These are phyloP conservation scores for Podaxis sp. DNA, from an alignment of 768 basidiomycete genomes.

Conservation along the genomic window DNA sequence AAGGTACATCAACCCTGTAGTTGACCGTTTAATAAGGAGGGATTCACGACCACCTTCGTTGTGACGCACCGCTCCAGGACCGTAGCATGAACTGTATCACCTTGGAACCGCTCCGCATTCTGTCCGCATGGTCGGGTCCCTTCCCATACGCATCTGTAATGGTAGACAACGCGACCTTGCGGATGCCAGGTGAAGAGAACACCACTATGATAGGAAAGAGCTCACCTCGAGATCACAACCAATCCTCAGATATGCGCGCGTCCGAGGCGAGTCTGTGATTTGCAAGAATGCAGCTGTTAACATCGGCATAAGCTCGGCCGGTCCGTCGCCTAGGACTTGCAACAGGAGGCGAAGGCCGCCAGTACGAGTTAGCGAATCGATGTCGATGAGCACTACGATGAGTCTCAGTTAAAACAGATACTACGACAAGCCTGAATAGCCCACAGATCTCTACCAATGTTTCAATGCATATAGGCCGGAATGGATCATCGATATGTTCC, in stretches of 20 bases:
- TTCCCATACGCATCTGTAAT: constrained; percentile 94
- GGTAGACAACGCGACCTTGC: constrained; percentile 77
- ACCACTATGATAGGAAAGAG: not conserved
- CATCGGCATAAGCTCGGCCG: constrained; percentile 72
- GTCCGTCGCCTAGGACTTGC: constrained; percentile 87
- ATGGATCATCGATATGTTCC: constrained; percentile 88
- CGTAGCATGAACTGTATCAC: constrained; percentile 81
- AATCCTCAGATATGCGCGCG: constrained; percentile 69
- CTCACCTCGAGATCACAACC: constrained; percentile 88
- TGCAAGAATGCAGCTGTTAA: constrained; percentile 78
- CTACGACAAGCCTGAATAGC: constrained; percentile 21
- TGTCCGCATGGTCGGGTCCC: constrained; percentile 70
- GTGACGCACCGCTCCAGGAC: constrained; percentile 84
- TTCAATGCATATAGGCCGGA: constrained; percentile 76
- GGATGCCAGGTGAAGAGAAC: not conserved
- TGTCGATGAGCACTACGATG: constrained; percentile 76
- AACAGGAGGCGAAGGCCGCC: constrained; percentile 86
- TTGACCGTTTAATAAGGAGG: not conserved
- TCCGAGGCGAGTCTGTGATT: constrained; percentile 81
- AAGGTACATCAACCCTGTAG: constrained; percentile 80
- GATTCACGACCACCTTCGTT: too few species aligned
- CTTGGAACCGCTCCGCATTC: constrained; percentile 72
- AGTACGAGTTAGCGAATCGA: constrained; percentile 73
- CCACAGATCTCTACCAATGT: constrained; percentile 87
- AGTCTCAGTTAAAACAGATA: not conserved